Base-by-base conservation (phyloP, 140 eudicot genomes). In the Cichorium intybus region DNA sequence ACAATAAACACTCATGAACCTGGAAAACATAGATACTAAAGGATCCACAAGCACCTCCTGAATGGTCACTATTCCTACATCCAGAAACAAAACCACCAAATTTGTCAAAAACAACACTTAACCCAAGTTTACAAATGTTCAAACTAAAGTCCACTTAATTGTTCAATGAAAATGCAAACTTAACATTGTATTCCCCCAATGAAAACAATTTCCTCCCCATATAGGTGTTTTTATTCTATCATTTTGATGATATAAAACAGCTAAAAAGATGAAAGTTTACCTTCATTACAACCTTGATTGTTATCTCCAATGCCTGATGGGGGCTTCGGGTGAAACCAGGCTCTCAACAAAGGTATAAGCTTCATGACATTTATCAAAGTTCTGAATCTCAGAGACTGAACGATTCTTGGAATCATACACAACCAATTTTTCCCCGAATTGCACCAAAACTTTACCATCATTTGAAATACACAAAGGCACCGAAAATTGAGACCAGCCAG, bases 341-440 rank as follows among this genome's bases (percentile, higher is more conserved):
- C 88, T 85, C 69, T 82, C 88, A 60, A 79, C 72, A 43, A 64
- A 66, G 51, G 72, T 22, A 45, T 53, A 58, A 0, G 68, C 94
- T 62, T 75, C 80, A 28, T 53, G 56, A 48, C 77, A 78, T 26
- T 55, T 14, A 56, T 10, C 75, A 35, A 75, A 26, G 37, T 83
- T 72, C 20, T 45, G 50, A 24, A 69, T 63, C 56, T 71, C 80
- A 11, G 55, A 63, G 5, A 56, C 31, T 2, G 33, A 39, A 31
- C 29, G 21, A 45, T 57, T 62, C 66, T 68, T 72, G 8, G 81
- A 45, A 80, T 83, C 77, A 60, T 75, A 83, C 21, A 86, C 23
- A n/a, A 77, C 27, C 15, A 80, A 46, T 0, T 18, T 29, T 5
- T 62, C 28, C 21, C 56, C 79, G 2, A 59, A 37, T 7, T 68